A percentile compares a stretch with the other conserved stretches of the same genome.
phyloP scores from a whole-genome alignment of 2,329 filamentous ascomycete genomes.

The Neofusicoccum parvum region DNA sequence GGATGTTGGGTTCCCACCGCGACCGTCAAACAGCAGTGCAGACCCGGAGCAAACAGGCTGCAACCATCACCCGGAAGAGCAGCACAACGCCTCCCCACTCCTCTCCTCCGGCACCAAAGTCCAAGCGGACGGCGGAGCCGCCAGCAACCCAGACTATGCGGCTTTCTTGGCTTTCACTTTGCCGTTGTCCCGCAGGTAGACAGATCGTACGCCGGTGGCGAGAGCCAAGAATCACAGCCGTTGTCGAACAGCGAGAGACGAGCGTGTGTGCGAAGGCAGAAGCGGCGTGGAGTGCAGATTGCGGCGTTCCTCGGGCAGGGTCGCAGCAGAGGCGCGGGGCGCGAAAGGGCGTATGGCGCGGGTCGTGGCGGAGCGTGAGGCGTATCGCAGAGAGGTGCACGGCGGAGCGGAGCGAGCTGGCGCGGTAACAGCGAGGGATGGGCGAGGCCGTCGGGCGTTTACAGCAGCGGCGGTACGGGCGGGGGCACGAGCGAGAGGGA shows the following conservation, averaged over 20 bases:
- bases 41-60: neutral
- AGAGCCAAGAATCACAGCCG: neutral
- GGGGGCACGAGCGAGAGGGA: neutral
- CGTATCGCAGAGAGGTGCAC: neutral
- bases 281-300: neutral
- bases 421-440: constrained; percentile 10
- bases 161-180: neutral
- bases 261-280: neutral
- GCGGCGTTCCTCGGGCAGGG: neutral
- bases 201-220: neutral
- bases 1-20: constrained; percentile 13
- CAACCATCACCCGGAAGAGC: constrained; percentile 15
- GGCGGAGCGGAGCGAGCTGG: neutral
- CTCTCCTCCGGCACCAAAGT: constrained; percentile 28
- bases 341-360: neutral
- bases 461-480: constrained; percentile 1
- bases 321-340: neutral
- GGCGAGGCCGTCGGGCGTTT: constrained; percentile 7
- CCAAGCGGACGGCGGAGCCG: constrained; percentile 28
- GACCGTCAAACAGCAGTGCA: constrained; percentile 4
- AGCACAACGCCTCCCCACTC: constrained; percentile 18
- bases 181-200: neutral
- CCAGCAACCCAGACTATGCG: constrained; percentile 20
- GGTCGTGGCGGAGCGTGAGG: neutral
- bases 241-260: neutral